Base-by-base conservation (phyloP, 225 moss, liverwort and hornwort genomes). In the Polytrichum commune region DNA sequence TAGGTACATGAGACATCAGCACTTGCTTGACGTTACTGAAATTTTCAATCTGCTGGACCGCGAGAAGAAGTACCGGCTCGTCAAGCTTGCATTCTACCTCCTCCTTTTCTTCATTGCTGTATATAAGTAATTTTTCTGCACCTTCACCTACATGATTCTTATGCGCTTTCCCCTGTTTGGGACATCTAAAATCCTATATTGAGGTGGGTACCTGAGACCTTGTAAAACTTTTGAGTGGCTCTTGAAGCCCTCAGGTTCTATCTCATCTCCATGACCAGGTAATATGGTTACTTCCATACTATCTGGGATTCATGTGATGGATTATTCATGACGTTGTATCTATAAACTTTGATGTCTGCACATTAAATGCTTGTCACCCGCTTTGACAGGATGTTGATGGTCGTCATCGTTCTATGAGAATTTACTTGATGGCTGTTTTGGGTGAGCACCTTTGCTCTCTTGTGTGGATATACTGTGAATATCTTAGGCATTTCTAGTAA, bases 1-100 rank as follows among this genome's bases (percentile, higher is more conserved):
- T 35, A 35, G 35, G 35, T 35, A 57, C 65, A 33, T 82, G 19
- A 77, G 84, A 35, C 80, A 91, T 29, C 65, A 72, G 60, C 84
- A 98, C 69, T 76, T 84, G 8, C 79, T 98, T 64, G 97, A 98
- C 82, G 97, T 98, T 25, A 98, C 97, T 54, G 97, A 98, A 69
- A 93, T 98, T 9, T 98, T 98, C 60, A 95, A 82, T 46, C 83
- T 81, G 53, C 90, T 98, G 20, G 66, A 85, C 69, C 75, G 61
- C 25, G 95, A 95, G 81, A 95, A 95, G 85, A 81, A 82, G 73
- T 90, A 90, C 62, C 92, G 97, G 32, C 70, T 95, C 62, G 29
- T 82, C 35, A 98, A 98, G 85, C 83, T 98, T 33, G 91, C 82
- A 64, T 98, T 93, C 75, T 92, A 92, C 63, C 78, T 98, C 7